Conservation (phyloP, 2,329 filamentous ascomycete genomes). For the Fusarium euwallaceae region DNA sequence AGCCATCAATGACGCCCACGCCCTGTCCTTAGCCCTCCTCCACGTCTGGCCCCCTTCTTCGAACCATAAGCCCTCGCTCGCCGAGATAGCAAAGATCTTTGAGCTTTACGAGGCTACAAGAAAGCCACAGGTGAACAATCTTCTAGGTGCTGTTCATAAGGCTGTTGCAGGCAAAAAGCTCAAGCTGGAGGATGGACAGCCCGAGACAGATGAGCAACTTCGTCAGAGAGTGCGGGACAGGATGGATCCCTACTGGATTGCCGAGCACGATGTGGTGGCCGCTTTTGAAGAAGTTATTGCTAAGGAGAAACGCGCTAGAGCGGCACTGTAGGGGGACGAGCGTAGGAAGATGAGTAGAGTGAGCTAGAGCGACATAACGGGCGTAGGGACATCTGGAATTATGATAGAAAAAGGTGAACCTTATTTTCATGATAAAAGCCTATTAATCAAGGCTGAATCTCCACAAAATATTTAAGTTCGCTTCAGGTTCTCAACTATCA, state of each 20-base stretch:
- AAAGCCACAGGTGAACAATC: background rate
- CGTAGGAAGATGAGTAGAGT: no score
- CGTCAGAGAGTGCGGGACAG: background rate
- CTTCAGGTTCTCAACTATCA: no score
- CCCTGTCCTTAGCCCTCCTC: background rate
- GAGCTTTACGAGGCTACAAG: background rate
- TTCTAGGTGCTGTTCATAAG: background rate
- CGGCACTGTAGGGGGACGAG: no score
- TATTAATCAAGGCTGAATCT: no score
- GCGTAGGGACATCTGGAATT: no score
- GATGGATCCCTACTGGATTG: background rate
- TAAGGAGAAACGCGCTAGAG: no score
- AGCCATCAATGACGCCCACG: slow-evolving; percentile 4
- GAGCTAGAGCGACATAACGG: no score
- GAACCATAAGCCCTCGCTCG: background rate
- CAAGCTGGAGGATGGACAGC: background rate
- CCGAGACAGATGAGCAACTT: background rate
- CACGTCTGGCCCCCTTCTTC: slow-evolving; percentile 6
- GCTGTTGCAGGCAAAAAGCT: background rate
- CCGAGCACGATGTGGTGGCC: background rate
- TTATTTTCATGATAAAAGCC: no score
- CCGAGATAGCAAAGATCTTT: background rate
- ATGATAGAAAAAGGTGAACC: no score
- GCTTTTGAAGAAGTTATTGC: background rate
- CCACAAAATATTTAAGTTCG: no score